phyloP scores from a whole-genome alignment of 257 asterid genomes.

The Jacaranda mimosifolia region DNA sequence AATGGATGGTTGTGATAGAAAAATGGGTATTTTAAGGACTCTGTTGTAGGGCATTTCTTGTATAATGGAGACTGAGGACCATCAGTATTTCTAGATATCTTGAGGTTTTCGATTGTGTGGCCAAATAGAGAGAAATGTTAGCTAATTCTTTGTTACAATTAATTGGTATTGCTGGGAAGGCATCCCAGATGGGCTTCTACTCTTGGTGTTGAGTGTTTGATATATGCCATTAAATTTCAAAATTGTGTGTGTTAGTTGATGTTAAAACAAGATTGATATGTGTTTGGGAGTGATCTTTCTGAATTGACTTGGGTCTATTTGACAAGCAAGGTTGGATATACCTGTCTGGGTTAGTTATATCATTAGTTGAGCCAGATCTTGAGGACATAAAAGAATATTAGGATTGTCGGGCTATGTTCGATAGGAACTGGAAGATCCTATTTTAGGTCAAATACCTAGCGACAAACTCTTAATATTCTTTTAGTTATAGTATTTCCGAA shows the following conservation, averaged over 20 bases:
- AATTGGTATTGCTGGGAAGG: background rate
- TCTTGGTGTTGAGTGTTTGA: background rate
- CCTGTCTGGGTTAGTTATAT: no score
- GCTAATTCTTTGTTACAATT: background rate
- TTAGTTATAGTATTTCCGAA: no score
- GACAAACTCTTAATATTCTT: no score
- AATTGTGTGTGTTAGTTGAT: background rate
- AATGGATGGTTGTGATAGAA: background rate
- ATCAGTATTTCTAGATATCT: background rate
- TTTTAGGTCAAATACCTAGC: no score
- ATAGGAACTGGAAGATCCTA: no score
- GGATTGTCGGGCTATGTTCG: no score
- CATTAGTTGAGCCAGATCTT: no score
- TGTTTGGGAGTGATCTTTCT: no score
- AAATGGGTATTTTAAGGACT: no score
- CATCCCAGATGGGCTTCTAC: background rate
- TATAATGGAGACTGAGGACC: background rate
- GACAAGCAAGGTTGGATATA: no score
- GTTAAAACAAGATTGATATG: background rate
- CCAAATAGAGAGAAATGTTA: background rate
- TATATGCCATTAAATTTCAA: background rate
- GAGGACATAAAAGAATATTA: no score
- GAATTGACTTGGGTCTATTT: no score
- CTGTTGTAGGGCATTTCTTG: background rate
- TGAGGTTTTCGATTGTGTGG: background rate